A percentile compares a stretch with the other conserved stretches of the same genome.
Evolutionary conservation across 2,329 filamentous ascomycete species (phyloP).

Genomic region (Microdochium bolleyi): DNA sequence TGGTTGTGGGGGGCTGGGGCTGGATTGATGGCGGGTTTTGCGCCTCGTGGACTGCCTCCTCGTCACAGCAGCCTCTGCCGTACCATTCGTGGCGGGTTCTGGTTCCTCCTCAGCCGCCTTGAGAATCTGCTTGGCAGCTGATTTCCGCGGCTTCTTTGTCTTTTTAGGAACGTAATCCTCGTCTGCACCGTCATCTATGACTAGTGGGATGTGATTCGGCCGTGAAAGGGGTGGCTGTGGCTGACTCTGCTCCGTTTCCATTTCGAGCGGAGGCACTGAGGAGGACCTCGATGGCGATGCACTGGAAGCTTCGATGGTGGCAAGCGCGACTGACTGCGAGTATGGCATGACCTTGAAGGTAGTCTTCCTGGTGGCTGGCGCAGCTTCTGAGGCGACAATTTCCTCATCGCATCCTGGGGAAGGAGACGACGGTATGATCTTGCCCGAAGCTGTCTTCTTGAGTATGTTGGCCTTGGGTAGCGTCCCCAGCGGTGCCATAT

Average conservation of each 20-base stretch:
- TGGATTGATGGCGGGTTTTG: slow-evolving; percentile 7
- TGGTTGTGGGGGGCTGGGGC: slow-evolving; percentile 2
- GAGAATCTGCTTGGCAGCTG: slow-evolving; percentile 1
- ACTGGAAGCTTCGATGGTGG: neutral
- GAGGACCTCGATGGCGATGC: neutral
- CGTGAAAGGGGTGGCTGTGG: slow-evolving; percentile 5
- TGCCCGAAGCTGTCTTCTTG: slow-evolving; percentile 32
- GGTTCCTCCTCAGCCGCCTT: neutral
- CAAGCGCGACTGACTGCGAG: neutral
- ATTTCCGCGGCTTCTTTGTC: slow-evolving; percentile 13
- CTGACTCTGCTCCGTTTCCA: slow-evolving; percentile 13
- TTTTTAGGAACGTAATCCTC: slow-evolving; percentile 35
- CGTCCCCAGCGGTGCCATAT: slow-evolving; percentile 75
- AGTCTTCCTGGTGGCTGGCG: neutral
- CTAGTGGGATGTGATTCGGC: neutral
- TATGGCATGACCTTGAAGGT: neutral
- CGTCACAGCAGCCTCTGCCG: neutral
- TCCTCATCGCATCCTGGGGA: slow-evolving; percentile 14
- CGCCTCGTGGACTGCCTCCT: neutral
- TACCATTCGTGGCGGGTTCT: neutral
- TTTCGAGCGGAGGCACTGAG: slow-evolving; percentile 2
- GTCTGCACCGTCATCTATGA: slow-evolving; percentile 26
- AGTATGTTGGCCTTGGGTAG: slow-evolving; percentile 57
- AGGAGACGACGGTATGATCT: slow-evolving; percentile 19
- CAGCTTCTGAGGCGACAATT: slow-evolving; percentile 7